These are phyloP conservation scores for Chenopodium formosanum DNA, from an alignment of 148 eudicot species.

Conservation along the genomic window DNA sequence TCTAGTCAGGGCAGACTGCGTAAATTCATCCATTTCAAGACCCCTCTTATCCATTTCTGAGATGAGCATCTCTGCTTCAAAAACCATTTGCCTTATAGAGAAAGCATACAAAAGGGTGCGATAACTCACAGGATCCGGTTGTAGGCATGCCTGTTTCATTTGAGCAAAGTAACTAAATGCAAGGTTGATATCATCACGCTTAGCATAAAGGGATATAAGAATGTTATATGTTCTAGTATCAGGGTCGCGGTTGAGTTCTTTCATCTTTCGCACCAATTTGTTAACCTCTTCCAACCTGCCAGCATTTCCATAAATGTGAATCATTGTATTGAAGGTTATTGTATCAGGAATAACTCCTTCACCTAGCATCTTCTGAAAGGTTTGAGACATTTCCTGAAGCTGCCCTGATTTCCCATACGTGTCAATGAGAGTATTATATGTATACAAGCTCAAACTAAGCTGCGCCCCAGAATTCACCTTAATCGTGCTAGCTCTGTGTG, in stretches of 20 bases:
- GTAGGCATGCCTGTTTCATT: constrained; percentile 69
- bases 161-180: constrained; percentile 58
- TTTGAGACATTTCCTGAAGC: constrained; percentile 60
- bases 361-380: constrained; percentile 61
- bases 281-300: constrained; percentile 65
- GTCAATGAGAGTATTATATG: constrained; percentile 85
- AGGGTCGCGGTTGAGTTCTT: constrained; percentile 56
- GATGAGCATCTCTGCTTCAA: constrained; percentile 68
- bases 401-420: constrained; percentile 87
- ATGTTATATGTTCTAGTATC: constrained; percentile 90
- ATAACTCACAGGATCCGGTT: constrained; percentile 79
- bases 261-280: constrained; percentile 61
- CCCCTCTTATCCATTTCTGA: constrained; percentile 72
- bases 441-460: constrained; percentile 58
- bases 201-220: constrained; percentile 75
- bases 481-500: constrained; percentile 14
- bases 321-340: constrained; percentile 84
- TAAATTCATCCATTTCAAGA: constrained; percentile 75
- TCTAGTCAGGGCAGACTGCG: constrained; percentile 82
- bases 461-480: constrained; percentile 25
- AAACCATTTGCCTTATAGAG: constrained; percentile 77
- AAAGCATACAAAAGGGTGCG: constrained; percentile 86
- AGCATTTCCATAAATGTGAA: constrained; percentile 70
- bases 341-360: constrained; percentile 69
- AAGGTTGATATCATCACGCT: constrained; percentile 58